phyloP scores from a whole-genome alignment of 306 rosid species.

The Medicago arabica region DNA sequence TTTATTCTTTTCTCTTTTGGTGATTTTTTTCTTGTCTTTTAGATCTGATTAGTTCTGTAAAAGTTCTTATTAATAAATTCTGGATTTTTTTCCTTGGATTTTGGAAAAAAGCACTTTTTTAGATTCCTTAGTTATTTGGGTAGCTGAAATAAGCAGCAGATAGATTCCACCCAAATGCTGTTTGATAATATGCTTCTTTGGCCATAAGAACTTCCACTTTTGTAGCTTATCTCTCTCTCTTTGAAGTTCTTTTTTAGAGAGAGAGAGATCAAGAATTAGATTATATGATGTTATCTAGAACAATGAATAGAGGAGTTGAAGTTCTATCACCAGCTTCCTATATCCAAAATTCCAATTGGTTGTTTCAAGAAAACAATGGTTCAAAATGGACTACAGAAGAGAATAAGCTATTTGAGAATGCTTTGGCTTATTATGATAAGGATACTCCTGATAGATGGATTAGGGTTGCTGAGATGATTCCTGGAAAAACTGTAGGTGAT shows the following conservation, averaged over 20 bases:
- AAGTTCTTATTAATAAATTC: constrained; percentile 46
- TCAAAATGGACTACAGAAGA: constrained; percentile 81
- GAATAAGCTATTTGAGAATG: constrained; percentile 85
- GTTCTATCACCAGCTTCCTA: constrained; percentile 71
- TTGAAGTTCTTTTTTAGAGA: constrained; percentile 45
- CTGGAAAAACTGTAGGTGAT: constrained; percentile 88
- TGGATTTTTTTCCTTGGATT: constrained; percentile 51
- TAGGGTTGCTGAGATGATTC: constrained; percentile 79
- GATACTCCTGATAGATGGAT: constrained; percentile 85
- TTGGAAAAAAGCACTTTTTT: constrained; percentile 48
- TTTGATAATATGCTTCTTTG: constrained; percentile 49
- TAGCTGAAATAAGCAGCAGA: constrained; percentile 52
- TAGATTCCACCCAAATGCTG: constrained; percentile 57
- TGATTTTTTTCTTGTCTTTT: constrained; percentile 31
- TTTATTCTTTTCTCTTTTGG: not conserved
- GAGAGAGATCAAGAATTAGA: constrained; percentile 14
- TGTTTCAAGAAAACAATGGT: constrained; percentile 75
- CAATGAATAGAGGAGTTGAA: constrained; percentile 68
- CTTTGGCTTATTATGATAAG: constrained; percentile 73
- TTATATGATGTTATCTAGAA: constrained; percentile 16
- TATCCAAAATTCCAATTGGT: constrained; percentile 72
- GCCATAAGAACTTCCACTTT: constrained; percentile 42
- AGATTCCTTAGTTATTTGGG: constrained; percentile 53
- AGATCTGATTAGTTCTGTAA: constrained; percentile 53
- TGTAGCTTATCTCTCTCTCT: constrained; percentile 56